Conservation (phyloP, 768 basidiomycete species). For the Leccinum longicurvipes region DNA sequence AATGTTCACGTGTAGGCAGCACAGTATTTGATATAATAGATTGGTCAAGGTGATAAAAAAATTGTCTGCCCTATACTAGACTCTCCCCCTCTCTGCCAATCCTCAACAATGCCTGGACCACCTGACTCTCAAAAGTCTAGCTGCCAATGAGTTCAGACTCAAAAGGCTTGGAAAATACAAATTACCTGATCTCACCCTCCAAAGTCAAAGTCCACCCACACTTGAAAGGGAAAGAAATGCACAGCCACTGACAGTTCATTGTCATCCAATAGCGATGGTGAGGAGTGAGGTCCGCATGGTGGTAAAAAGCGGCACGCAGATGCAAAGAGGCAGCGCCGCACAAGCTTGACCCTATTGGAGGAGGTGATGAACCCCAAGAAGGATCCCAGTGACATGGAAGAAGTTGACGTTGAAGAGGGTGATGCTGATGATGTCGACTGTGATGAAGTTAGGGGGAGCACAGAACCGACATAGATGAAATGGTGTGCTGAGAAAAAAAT, state of each 20-base stretch:
- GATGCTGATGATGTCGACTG: neutral
- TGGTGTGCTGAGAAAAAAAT: neutral
- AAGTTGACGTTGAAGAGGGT: neutral
- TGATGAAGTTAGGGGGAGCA: neutral
- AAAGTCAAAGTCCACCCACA: neutral
- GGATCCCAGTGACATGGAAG: neutral
- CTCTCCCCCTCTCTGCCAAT: neutral
- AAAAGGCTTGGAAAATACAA: neutral
- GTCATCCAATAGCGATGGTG: neutral
- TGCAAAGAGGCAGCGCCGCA: neutral
- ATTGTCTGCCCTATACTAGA: no score
- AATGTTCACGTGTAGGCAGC: neutral
- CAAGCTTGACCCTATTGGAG: neutral
- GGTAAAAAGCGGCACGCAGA: no score
- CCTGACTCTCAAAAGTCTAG: neutral
- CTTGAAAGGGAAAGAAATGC: neutral
- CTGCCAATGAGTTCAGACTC: neutral
- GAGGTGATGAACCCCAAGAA: neutral
- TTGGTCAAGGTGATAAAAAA: neutral
- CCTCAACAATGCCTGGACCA: neutral
- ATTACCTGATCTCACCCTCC: neutral
- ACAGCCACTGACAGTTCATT: neutral
- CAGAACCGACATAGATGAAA: neutral
- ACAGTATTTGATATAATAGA: neutral
- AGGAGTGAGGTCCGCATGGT: neutral